phyloP scores from a whole-genome alignment of 2,329 filamentous ascomycete genomes.

The Aspergillus sergii region DNA sequence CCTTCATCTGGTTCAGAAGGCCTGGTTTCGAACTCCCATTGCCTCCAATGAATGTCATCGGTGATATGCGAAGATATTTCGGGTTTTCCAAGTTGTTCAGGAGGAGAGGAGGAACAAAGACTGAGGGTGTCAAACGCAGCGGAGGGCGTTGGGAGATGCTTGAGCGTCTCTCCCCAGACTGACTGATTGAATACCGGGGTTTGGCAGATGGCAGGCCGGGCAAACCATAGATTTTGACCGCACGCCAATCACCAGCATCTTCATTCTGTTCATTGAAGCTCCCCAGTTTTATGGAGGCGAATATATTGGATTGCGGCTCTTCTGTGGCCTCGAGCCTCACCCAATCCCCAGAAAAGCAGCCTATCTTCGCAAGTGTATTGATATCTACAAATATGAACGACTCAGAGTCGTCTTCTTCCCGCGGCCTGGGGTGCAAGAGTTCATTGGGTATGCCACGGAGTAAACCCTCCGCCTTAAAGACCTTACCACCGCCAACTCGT shows the following conservation, averaged over 20 bases:
- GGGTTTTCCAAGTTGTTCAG: slow-evolving; percentile 82
- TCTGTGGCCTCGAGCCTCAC: slow-evolving; percentile 78
- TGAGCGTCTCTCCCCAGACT: slow-evolving; percentile 51
- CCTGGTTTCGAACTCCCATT: slow-evolving; percentile 58
- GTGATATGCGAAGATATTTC: slow-evolving; percentile 75
- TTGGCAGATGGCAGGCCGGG: slow-evolving; percentile 64
- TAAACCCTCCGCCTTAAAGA: slow-evolving; percentile 83
- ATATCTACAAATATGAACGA: slow-evolving; percentile 90
- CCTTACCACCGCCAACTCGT: slow-evolving; percentile 66
- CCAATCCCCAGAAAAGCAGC: slow-evolving; percentile 98
- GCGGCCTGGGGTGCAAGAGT: slow-evolving; percentile 80
- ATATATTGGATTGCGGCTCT: slow-evolving; percentile 63
- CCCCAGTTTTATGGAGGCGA: slow-evolving; percentile 66
- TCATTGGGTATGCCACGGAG: slow-evolving; percentile 73
- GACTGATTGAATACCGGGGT: slow-evolving; percentile 58
- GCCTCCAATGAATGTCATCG: slow-evolving; percentile 44
- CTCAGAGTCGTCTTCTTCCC: slow-evolving; percentile 81
- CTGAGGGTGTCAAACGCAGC: slow-evolving; percentile 56
- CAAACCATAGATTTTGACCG: slow-evolving; percentile 84
- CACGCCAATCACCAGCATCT: slow-evolving; percentile 74
- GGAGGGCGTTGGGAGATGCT: slow-evolving; percentile 56
- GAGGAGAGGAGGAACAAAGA: slow-evolving; percentile 83
- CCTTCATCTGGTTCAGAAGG: slow-evolving; percentile 55
- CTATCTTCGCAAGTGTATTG: slow-evolving; percentile 80
- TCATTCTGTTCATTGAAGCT: slow-evolving; percentile 50